Evolutionary conservation across 495 filamentous ascomycete genomes (phyloP).

Genomic region (Penicillium parvum): DNA sequence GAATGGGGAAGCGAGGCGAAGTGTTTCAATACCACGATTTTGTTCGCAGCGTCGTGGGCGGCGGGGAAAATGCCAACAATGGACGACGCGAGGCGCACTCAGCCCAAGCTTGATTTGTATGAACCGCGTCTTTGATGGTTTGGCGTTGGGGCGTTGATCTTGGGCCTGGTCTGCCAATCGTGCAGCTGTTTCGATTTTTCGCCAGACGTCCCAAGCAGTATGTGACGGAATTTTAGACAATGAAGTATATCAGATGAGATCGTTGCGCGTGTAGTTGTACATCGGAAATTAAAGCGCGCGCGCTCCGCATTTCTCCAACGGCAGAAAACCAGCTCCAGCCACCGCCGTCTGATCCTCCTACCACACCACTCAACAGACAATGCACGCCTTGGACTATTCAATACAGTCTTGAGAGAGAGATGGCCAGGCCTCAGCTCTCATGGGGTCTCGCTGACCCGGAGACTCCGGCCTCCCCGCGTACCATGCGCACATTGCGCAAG

Average conservation of each 20-base stretch:
- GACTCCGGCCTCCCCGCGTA: slow-evolving; percentile 41
- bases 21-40: slow-evolving; percentile 47
- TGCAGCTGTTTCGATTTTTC: background rate
- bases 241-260: background rate
- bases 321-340: slow-evolving; percentile 29
- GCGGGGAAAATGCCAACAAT: slow-evolving; percentile 33
- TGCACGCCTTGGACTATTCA: background rate
- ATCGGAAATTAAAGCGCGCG: slow-evolving; percentile 5
- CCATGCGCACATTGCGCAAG: slow-evolving; percentile 47
- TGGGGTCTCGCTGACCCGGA: slow-evolving; percentile 35
- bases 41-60: slow-evolving; percentile 38
- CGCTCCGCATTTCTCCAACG: slow-evolving; percentile 19
- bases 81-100: slow-evolving; percentile 19
- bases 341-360: slow-evolving; percentile 9
- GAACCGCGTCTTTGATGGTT: slow-evolving; percentile 8
- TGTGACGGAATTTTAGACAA: background rate
- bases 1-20: slow-evolving; percentile 37
- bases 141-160: slow-evolving; percentile 13
- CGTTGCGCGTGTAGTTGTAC: background rate
- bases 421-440: slow-evolving; percentile 21
- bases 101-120: slow-evolving; percentile 20
- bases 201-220: background rate
- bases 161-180: too few species aligned
- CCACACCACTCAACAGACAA: slow-evolving; percentile 4
- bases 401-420: slow-evolving; percentile 13